phyloP scores from a whole-genome alignment of 805 yeast species.

The Blastobotrys mokoenaii region DNA sequence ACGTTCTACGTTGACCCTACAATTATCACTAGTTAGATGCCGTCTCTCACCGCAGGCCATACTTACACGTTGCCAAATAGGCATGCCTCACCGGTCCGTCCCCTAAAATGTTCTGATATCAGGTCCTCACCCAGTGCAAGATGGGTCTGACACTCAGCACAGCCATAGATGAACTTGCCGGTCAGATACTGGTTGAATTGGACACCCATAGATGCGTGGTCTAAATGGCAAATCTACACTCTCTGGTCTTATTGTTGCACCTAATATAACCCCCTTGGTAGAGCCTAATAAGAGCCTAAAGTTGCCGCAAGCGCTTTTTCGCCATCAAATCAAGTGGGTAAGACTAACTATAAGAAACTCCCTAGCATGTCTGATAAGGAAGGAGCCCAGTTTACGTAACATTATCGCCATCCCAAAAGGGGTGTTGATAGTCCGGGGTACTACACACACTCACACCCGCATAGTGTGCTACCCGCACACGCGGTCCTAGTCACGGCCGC shows the following conservation, averaged over 20 bases:
- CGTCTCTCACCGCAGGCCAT: neutral
- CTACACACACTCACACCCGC: no score
- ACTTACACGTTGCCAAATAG: conserved; percentile 40
- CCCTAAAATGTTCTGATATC: conserved; percentile 40
- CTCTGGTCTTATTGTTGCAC: neutral
- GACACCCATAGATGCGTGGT: conserved; percentile 35
- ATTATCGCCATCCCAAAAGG: no score
- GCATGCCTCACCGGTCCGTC: conserved; percentile 50
- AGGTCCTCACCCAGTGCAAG: conserved; percentile 31
- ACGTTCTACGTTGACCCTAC: conserved; percentile 34
- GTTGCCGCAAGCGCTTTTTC: neutral
- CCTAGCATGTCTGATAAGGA: no score
- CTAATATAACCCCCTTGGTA: neutral
- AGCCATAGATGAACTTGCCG: conserved; percentile 30
- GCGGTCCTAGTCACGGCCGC: no score
- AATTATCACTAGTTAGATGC: neutral
- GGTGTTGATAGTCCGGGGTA: no score
- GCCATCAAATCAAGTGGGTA: no score
- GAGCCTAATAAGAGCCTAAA: neutral
- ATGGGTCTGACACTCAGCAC: conserved; percentile 35
- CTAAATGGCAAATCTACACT: neutral
- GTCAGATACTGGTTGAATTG: conserved; percentile 35
- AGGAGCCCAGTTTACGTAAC: no score
- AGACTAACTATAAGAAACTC: no score
- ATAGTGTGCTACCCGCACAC: no score